A percentile compares a stretch with the other conserved stretches of the same genome.
These are phyloP conservation scores for Crepidotus variabilis DNA, from an alignment of 768 basidiomycete genomes.

Conservation along the genomic window DNA sequence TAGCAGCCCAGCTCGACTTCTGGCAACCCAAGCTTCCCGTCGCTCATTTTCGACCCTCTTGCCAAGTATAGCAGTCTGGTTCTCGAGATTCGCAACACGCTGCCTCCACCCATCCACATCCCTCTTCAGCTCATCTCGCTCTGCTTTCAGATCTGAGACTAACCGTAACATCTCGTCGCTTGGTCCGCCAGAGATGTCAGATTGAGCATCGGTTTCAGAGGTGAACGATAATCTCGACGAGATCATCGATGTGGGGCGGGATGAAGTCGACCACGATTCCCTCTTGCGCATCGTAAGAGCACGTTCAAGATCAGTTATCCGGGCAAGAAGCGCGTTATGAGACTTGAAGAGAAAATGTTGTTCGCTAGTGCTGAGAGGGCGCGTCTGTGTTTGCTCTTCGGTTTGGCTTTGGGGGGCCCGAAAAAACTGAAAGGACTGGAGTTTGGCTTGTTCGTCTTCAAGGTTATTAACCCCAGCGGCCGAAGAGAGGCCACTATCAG, in stretches of 20 bases:
- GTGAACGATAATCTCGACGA: constrained; percentile 33
- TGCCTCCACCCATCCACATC: constrained; percentile 87
- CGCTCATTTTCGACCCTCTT: constrained; percentile 75
- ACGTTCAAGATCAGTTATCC: constrained; percentile 79
- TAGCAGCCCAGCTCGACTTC: constrained; percentile 62
- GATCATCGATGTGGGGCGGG: constrained; percentile 42
- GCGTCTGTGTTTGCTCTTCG: constrained; percentile 26
- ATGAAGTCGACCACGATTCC: constrained; percentile 27
- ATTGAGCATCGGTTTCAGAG: constrained; percentile 6
- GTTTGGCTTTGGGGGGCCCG: constrained; percentile 22
- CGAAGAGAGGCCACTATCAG: not conserved
- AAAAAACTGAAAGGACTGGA: constrained; percentile 31
- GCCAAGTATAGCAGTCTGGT: constrained; percentile 58
- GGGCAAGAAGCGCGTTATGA: constrained; percentile 76
- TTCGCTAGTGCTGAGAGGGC: constrained; percentile 67
- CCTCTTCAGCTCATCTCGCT: constrained; percentile 83
- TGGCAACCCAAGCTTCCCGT: constrained; percentile 80
- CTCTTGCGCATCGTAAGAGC: constrained; percentile 46
- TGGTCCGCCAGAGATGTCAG: constrained; percentile 39
- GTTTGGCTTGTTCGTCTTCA: constrained; percentile 29
- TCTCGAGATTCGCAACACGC: constrained; percentile 75
- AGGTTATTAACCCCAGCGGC: not conserved
- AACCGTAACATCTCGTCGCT: constrained; percentile 77
- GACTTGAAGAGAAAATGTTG: constrained; percentile 86
- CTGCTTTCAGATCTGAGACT: constrained; percentile 76